These are phyloP conservation scores for Microdochium trichocladiopsis DNA, from an alignment of 2,329 filamentous ascomycete species.

Conservation along the genomic window DNA sequence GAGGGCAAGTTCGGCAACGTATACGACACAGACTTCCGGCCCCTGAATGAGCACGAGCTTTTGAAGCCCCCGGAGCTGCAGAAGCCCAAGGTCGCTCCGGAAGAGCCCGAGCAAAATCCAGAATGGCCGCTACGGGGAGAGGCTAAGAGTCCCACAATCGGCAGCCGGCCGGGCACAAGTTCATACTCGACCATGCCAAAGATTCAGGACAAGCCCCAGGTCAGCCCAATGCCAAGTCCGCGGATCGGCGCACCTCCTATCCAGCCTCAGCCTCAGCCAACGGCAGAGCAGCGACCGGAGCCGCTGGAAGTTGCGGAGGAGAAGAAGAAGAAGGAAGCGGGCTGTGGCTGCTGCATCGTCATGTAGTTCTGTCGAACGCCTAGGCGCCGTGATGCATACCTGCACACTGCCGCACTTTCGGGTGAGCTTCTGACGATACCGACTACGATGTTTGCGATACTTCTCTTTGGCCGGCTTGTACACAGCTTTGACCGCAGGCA, in stretches of 20 bases:
- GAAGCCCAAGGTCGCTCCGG: conserved; percentile 19
- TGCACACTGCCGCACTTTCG: too few relatives aligned
- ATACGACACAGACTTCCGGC: conserved; percentile 83
- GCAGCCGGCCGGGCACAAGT: conserved; percentile 33
- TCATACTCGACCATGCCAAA: conserved; percentile 60
- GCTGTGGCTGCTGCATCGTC: conserved; percentile 66
- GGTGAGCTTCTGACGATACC: too few relatives aligned
- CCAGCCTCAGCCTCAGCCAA: conserved; percentile 33
- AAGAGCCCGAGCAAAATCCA: conserved; percentile 18
- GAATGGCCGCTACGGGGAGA: conserved; percentile 55
- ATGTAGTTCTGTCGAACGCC: conserved; percentile 51
- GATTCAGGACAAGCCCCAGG: conserved; percentile 38
- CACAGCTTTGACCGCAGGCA: too few relatives aligned
- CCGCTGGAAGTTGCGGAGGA: conserved; percentile 43
- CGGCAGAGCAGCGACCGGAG: conserved; percentile 36
- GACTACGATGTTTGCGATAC: too few relatives aligned
- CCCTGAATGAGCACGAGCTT: conserved; percentile 63
- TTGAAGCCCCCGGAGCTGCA: conserved; percentile 33
- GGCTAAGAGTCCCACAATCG: conserved; percentile 38
- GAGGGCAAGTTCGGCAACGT: conserved; percentile 80
- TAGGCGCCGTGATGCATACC: too few relatives aligned
- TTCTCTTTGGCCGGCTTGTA: too few relatives aligned
- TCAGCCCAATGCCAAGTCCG: conserved; percentile 36
- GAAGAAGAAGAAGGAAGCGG: conserved; percentile 46
- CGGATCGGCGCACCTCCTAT: conserved; percentile 25